Evolutionary conservation across 768 basidiomycete genomes (phyloP).

Genomic region (Macrolepiota albuminosa): DNA sequence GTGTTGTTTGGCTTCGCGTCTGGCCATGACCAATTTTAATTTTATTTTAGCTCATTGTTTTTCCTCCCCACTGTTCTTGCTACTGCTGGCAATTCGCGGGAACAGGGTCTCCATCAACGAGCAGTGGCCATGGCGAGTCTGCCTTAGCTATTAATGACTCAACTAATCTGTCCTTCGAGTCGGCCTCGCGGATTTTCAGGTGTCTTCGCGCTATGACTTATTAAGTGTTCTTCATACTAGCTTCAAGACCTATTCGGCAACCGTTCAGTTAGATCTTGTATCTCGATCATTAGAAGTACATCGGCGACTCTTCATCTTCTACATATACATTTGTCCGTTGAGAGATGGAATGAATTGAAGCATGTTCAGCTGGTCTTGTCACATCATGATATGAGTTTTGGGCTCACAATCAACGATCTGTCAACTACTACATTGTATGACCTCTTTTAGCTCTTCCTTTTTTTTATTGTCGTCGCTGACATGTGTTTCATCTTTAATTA

Average conservation of each 20-base stretch:
- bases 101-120: background rate
- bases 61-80: background rate
- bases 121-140: background rate
- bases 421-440: background rate
- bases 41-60: background rate
- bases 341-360: background rate
- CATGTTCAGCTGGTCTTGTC: background rate
- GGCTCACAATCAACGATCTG: background rate
- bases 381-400: background rate
- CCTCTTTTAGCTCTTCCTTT: background rate
- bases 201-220: background rate
- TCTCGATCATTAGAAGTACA: background rate
- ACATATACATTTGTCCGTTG: background rate
- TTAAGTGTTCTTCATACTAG: background rate
- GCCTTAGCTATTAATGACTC: background rate
- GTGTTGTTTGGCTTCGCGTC: conserved; percentile 26
- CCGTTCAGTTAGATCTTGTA: background rate
- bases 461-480: background rate
- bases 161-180: background rate
- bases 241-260: background rate
- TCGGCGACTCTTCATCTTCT: background rate
- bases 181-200: background rate
- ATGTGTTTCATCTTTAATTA: background rate
- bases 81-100: background rate
- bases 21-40: background rate